phyloP scores from a whole-genome alignment of 495 filamentous ascomycete genomes.

The Annulohypoxylon stygium region DNA sequence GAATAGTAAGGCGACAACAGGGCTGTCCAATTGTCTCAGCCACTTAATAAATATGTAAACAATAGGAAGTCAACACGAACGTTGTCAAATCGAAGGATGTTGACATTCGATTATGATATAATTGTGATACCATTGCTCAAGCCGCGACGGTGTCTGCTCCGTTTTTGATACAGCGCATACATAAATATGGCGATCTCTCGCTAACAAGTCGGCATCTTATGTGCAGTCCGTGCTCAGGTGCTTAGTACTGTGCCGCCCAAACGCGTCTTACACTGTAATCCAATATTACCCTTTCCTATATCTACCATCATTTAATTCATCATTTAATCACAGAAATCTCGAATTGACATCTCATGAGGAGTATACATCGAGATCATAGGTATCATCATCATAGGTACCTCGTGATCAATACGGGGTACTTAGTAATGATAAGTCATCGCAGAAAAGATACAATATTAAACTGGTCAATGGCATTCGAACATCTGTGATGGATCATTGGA shows the following conservation, averaged over 20 bases:
- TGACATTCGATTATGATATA: slow-evolving; percentile 12
- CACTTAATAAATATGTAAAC: slow-evolving; percentile 10
- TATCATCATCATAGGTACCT: not conserved
- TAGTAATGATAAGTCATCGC: not conserved
- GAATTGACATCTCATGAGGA: not conserved
- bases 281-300: not conserved
- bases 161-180: slow-evolving; percentile 20
- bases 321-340: not conserved
- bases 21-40: slow-evolving; percentile 18
- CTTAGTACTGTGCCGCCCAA: not conserved
- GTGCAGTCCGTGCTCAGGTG: not conserved
- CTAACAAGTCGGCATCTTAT: slow-evolving; percentile 2
- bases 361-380: too few relatives aligned
- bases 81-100: not conserved
- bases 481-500: not conserved
- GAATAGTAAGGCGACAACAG: slow-evolving; percentile 7
- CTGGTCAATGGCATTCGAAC: not conserved
- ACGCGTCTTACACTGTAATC: not conserved
- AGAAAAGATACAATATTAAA: slow-evolving; percentile 1
- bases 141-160: slow-evolving; percentile 14
- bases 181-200: slow-evolving; percentile 9
- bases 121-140: slow-evolving; percentile 19
- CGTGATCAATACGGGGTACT: not conserved
- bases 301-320: not conserved
- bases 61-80: slow-evolving; percentile 13